Percentiles rank a stretch among this genome's conserved stretches.
Evolutionary conservation across 208 protist genomes (phyloP).

Genomic region (Plasmodiophora brassicae): DNA sequence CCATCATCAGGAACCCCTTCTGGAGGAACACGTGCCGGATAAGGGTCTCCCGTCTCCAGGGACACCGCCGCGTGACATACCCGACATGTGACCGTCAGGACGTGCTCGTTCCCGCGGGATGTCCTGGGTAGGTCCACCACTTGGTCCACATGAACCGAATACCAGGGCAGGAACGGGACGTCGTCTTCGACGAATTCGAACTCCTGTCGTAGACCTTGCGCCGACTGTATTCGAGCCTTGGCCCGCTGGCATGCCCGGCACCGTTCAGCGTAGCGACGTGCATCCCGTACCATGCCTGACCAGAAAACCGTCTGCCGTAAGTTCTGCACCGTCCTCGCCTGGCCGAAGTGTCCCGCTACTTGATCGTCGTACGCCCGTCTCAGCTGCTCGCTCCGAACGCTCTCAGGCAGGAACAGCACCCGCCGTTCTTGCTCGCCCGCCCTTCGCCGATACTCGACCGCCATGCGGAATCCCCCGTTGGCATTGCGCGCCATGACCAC

Average conservation of each 20-base stretch:
- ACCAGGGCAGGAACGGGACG: background rate
- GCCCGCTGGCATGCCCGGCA: background rate
- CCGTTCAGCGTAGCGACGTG: background rate
- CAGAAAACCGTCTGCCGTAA: background rate
- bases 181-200: background rate
- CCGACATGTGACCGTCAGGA: background rate
- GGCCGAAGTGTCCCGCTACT: background rate
- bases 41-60: background rate
- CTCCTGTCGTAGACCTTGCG: background rate
- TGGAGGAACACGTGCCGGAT: background rate
- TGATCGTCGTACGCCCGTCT: background rate
- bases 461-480: background rate
- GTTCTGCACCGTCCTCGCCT: background rate
- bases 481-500: background rate
- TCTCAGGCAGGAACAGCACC: background rate
- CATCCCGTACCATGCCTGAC: background rate
- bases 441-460: background rate
- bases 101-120: background rate
- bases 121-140: background rate
- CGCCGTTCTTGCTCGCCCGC: background rate
- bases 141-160: background rate
- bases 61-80: background rate
- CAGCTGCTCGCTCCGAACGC: background rate
- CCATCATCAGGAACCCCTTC: background rate
- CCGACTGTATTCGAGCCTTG: background rate